These are phyloP conservation scores for Leccinum fallax DNA, from an alignment of 1,284 basidiomycete genomes.

Conservation along the genomic window DNA sequence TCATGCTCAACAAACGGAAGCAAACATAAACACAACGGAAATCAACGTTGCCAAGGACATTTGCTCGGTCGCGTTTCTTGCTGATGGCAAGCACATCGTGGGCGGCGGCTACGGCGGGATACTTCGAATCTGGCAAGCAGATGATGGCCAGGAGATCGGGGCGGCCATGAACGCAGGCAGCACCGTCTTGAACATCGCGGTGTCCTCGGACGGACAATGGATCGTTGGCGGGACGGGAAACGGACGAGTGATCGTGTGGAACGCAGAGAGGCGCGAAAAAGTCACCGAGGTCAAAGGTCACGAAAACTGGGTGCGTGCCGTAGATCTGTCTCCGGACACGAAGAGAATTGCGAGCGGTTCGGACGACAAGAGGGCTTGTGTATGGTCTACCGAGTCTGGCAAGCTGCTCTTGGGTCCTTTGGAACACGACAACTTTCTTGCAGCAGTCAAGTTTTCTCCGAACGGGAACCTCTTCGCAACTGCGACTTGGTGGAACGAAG, in stretches of 20 bases:
- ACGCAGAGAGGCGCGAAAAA: not conserved
- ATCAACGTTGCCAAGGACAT: not conserved
- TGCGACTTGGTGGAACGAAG: conserved; percentile 7
- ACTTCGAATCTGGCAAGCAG: conserved; percentile 6
- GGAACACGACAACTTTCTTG: conserved; percentile 3
- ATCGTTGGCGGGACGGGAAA: not conserved
- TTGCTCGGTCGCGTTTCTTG: conserved; percentile 6
- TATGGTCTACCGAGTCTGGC: conserved; percentile 7
- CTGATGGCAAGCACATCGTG: conserved; percentile 4
- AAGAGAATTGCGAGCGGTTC: conserved; percentile 11
- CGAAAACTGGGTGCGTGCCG: not conserved
- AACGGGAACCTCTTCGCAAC: conserved; percentile 12
- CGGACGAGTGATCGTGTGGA: conserved; percentile 5
- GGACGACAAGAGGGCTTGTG: conserved; percentile 5
- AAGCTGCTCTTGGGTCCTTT: conserved; percentile 9
- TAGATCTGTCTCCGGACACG: conserved; percentile 13
- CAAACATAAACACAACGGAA: not conserved
- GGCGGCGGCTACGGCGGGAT: conserved; percentile 6
- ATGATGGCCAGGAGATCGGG: conserved; percentile 7
- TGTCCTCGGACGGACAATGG: conserved; percentile 12
- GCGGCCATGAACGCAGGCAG: not conserved
- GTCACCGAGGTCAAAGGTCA: conserved; percentile 1
- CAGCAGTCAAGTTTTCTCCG: conserved; percentile 12
- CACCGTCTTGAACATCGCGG: not conserved
- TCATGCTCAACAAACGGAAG: not conserved